Percentiles rank a stretch among this genome's conserved stretches.
phyloP scores from a whole-genome alignment of 108 stramenopile species.

The Fragilaria crotonensis region DNA sequence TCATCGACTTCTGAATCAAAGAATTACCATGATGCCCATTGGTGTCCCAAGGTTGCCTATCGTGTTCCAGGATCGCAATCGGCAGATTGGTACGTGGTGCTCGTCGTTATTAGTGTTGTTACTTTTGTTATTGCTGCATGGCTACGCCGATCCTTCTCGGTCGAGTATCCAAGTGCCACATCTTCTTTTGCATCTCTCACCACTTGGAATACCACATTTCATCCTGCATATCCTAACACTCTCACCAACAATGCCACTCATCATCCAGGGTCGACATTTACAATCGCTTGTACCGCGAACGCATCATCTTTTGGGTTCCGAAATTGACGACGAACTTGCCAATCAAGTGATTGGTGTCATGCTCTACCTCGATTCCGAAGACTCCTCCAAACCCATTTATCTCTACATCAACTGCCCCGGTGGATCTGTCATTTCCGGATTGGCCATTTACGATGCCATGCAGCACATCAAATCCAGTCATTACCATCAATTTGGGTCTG shows the following conservation, averaged over 20 bases:
- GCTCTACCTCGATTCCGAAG: slow-evolving; percentile 94
- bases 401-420: slow-evolving; percentile 99
- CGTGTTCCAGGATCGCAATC: slow-evolving; percentile 47
- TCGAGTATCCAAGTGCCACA: no score
- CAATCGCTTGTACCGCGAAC: slow-evolving; percentile 97
- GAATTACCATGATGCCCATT: no score
- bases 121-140: no score
- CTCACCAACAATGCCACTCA: background rate
- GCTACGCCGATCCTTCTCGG: no score
- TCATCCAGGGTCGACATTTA: slow-evolving; percentile 96
- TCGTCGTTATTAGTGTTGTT: no score
- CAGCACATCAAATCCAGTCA: slow-evolving; percentile 92
- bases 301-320: slow-evolving; percentile 97
- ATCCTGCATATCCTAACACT: no score
- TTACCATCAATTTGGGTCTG: slow-evolving; percentile 96
- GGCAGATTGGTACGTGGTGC: slow-evolving; percentile 66
- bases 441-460: slow-evolving; percentile 97
- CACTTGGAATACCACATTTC: no score
- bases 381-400: slow-evolving; percentile 94
- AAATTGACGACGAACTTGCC: slow-evolving; percentile 97
- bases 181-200: no score
- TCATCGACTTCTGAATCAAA: no score
- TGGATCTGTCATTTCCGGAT: slow-evolving; percentile 93
- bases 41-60: no score
- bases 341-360: slow-evolving; percentile 96